These are phyloP conservation scores for Capsella bursapastoris DNA, from an alignment of 345 rosid genomes.

Conservation along the genomic window DNA sequence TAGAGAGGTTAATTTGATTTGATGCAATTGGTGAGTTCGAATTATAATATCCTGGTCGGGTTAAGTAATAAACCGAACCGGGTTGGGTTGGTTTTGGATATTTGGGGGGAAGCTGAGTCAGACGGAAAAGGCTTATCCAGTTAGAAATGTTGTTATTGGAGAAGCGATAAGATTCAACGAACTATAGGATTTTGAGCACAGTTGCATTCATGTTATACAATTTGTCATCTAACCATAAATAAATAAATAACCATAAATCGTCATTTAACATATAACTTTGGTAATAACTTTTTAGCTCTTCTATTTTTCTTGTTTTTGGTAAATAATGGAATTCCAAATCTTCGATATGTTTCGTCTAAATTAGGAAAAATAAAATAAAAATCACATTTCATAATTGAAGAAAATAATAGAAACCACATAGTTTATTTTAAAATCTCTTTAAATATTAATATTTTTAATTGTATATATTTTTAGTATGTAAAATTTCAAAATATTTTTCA, in stretches of 20 bases:
- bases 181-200: not conserved
- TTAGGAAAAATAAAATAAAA: no score
- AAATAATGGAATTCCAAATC: not conserved
- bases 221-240: not conserved
- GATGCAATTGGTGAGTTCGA: not conserved
- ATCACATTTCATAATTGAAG: not conserved
- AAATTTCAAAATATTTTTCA: not conserved
- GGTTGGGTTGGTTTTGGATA: not conserved
- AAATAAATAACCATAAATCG: no score
- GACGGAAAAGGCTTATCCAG: slow-evolving; percentile 33
- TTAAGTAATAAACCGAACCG: not conserved
- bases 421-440: no score
- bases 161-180: slow-evolving; percentile 20
- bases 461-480: no score
- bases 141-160: not conserved
- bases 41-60: not conserved
- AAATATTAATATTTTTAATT: no score
- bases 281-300: no score
- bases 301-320: not conserved
- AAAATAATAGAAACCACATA: not conserved
- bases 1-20: not conserved
- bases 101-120: slow-evolving; percentile 25
- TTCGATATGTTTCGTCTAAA: no score
- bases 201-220: not conserved
- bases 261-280: not conserved